phyloP scores from a whole-genome alignment of 306 rosid genomes.

The Prunus salicina region DNA sequence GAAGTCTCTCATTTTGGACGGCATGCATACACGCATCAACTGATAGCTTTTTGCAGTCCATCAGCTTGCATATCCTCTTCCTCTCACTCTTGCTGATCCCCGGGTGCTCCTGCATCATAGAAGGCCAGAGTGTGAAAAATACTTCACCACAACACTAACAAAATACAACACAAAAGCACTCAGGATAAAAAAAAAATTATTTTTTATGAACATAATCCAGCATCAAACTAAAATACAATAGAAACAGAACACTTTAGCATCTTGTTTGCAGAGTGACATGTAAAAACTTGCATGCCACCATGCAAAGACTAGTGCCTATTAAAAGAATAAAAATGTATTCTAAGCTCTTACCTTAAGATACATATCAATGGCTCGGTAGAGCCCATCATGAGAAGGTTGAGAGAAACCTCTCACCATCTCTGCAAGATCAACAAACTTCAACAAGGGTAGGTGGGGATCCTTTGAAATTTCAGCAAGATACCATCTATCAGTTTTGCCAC shows the following conservation, averaged over 20 bases:
- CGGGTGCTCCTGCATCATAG: slow-evolving; percentile 69
- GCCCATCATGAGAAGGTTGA: slow-evolving; percentile 83
- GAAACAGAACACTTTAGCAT: neutral
- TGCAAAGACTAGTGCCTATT: neutral
- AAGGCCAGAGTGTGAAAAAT: neutral
- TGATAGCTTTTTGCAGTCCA: slow-evolving; percentile 88
- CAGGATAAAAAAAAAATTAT: neutral
- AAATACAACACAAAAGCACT: neutral
- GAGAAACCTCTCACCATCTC: slow-evolving; percentile 63
- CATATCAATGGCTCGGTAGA: slow-evolving; percentile 89
- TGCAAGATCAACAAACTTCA: slow-evolving; percentile 69
- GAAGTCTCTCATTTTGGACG: slow-evolving; percentile 94
- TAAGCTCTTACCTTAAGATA: slow-evolving; percentile 74
- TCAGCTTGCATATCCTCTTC: slow-evolving; percentile 87
- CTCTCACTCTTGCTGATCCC: slow-evolving; percentile 81
- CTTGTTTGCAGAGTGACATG: neutral
- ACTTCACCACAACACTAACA: slow-evolving; percentile 10
- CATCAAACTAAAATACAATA: neutral
- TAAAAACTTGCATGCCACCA: neutral
- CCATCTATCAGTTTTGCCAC: slow-evolving; percentile 80
- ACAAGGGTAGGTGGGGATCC: slow-evolving; percentile 68
- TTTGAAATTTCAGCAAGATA: slow-evolving; percentile 85
- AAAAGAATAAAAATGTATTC: neutral
- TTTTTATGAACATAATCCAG: no score
- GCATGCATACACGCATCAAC: slow-evolving; percentile 93